Base-by-base conservation (phyloP, 2,329 filamentous ascomycete species). In the Purpureocillium lavendulum region DNA sequence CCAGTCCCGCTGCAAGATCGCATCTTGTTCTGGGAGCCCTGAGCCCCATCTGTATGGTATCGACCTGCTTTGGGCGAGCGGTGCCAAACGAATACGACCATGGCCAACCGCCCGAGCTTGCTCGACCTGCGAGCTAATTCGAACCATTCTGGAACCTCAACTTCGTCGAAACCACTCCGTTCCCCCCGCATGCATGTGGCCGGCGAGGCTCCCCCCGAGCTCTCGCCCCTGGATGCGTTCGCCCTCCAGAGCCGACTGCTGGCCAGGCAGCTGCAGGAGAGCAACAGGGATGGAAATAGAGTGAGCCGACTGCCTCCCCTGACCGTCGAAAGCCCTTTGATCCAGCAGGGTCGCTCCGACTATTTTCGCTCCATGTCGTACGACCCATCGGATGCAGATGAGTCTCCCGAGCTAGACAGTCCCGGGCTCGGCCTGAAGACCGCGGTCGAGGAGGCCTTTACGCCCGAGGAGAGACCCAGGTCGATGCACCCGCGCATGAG, bases 161-260 rank as follows among this genome's bases (percentile, higher is more conserved):
- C 64, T 10, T 55, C 67, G 39, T 67, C 72, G 14, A 71, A 70
- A 40, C 73, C 77, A n/a, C 62, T 82, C 28, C 70, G 73, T 47
- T 88, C 84, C n/a, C 84, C 84, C 32, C 80, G 84, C 45, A 67
- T 87, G 43, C 83, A 88, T 60, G 72, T 85, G 41, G 83, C 84
- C 41, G 86, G 86, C 45, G 85, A 90, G 51, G 75, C 84, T 1
- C 90, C 92, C 15, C 92, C 92, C 5, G 85, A 92, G 38, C 73
- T 97, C 41, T 97, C 92, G 7, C 92, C 92, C 10, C 75, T 98
- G 48, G 92, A 98, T 71, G 90, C 90, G 35, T 94, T 98, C 58
- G 90, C 90, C 16, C 74, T 90, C 45, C 90, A 97, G 57, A 94
- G 89, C 52, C 82, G 90, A 42, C 67, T 94, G 51, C 75, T 98